These are phyloP conservation scores for Oenanthe sinensis DNA, from an alignment of 129 eudicot genomes.

Conservation along the genomic window DNA sequence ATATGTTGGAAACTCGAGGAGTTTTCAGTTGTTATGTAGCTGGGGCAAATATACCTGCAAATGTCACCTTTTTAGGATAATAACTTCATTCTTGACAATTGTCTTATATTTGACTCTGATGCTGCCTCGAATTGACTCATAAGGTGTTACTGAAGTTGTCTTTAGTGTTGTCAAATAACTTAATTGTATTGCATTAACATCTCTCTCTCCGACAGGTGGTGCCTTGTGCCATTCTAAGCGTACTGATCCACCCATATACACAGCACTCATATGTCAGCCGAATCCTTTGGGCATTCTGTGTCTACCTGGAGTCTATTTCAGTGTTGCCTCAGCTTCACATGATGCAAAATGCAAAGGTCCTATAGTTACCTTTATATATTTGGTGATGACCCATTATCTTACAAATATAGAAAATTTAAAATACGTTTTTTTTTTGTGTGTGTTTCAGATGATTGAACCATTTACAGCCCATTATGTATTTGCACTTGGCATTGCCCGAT, in stretches of 20 bases:
- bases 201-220: constrained; percentile 35
- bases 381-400: not conserved
- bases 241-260: constrained; percentile 53
- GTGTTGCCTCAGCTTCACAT: constrained; percentile 79
- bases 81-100: not conserved
- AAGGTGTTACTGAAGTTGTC: not conserved
- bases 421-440: not conserved
- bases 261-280: constrained; percentile 27
- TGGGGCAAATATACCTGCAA: not conserved
- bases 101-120: not conserved
- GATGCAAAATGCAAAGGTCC: constrained; percentile 90
- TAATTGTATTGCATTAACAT: not conserved
- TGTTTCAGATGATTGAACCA: constrained; percentile 81
- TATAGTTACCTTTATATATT: not conserved
- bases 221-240: constrained; percentile 56
- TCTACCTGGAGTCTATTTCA: constrained; percentile 72
- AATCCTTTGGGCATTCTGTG: constrained; percentile 69
- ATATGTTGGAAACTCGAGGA: no score
- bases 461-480: constrained; percentile 85
- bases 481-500: constrained; percentile 85
- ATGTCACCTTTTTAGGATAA: not conserved
- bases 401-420: not conserved
- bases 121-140: not conserved
- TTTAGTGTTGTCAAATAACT: not conserved
- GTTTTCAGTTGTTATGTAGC: not conserved